phyloP scores from a whole-genome alignment of 2,329 filamentous ascomycete species.

The Sarocladiaceae sp. region DNA sequence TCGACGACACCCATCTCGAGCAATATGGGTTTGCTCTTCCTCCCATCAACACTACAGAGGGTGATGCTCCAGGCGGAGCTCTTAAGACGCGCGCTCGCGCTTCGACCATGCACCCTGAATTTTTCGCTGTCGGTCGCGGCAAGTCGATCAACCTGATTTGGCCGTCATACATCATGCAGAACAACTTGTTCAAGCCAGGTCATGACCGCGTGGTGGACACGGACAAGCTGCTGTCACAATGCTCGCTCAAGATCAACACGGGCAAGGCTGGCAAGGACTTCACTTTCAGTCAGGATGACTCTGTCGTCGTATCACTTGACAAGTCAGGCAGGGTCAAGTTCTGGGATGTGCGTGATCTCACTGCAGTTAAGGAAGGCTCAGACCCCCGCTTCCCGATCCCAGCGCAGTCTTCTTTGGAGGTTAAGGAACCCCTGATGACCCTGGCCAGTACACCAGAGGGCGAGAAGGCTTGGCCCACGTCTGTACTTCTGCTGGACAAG shows the following conservation, averaged over 20 bases:
- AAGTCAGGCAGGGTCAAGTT: conserved; percentile 96
- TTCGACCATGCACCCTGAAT: conserved; percentile 84
- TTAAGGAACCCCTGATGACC: conserved; percentile 82
- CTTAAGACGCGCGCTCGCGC: conserved; percentile 93
- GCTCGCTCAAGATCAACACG: conserved; percentile 88
- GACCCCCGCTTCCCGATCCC: conserved; percentile 49
- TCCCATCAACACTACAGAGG: conserved; percentile 78
- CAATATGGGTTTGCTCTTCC: conserved; percentile 86
- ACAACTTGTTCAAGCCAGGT: conserved; percentile 59
- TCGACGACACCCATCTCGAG: conserved; percentile 75
- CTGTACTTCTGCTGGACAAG: conserved; percentile 94
- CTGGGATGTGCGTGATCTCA: conserved; percentile 90
- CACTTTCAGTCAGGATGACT: conserved; percentile 94
- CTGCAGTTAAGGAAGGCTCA: conserved; percentile 46
- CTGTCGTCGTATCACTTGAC: conserved; percentile 88
- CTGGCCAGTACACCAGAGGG: conserved; percentile 80
- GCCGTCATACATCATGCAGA: conserved; percentile 59
- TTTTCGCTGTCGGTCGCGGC: conserved; percentile 91
- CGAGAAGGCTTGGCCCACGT: conserved; percentile 96
- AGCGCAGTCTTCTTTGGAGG: conserved; percentile 60
- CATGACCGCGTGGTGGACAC: conserved; percentile 74
- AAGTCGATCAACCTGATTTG: conserved; percentile 92
- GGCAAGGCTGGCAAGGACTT: conserved; percentile 99
- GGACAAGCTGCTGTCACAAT: conserved; percentile 81
- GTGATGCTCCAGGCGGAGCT: conserved; percentile 85